Evolutionary conservation across 345 rosid species (phyloP), one percentile per base, ranked within the genome.

Genomic region (Aquilaria malaccensis): DNA sequence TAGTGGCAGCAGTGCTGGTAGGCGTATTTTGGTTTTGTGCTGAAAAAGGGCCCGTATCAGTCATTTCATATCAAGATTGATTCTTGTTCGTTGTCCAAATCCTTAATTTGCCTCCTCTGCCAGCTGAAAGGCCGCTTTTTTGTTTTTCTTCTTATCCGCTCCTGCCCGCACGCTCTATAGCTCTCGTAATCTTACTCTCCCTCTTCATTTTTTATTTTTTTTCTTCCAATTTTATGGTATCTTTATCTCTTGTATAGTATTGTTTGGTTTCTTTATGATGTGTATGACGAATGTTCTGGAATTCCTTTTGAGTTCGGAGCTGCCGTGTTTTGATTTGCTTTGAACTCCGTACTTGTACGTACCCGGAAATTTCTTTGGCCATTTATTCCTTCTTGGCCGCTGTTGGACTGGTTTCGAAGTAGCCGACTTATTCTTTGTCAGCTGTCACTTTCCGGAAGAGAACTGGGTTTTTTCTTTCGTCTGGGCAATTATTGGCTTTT

Each of bases 281-380:
- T 2, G 12, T 46, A 46, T 46, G 49, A 6, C 7, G 9, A 51
- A 51, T 6, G 14, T 33, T 41, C 0, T 14, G 45, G 15, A 15
- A 32, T 41, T 52, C 11, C 48, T 62, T 3, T 55, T 37, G 43
- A 9, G 5, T 5, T 37, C 43, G 43, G 7, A 37, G 43, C 43
- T 51, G 65, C 56, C 56, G 56, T 61, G 11, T 11, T 51, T 12
- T 46, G 52, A 51, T 61, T 51, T 51, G 4, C n/a, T 61, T 61
- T 37, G 33, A 51, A 61, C 10, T 30, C 52, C 12, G 64, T 11
- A 50, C 55, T 30, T 50, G 33, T 50, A 50, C 64, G 55, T 61
- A 33, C 55, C 33, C 22, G 22, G 52, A 50, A 4, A 12, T 1
- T 15, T 11, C 10, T 11, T 62, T 62, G 65, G 50, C 65, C 13